Evolutionary conservation across 352 stramenopile species (phyloP).

Genomic region (Pythium monospermum): DNA sequence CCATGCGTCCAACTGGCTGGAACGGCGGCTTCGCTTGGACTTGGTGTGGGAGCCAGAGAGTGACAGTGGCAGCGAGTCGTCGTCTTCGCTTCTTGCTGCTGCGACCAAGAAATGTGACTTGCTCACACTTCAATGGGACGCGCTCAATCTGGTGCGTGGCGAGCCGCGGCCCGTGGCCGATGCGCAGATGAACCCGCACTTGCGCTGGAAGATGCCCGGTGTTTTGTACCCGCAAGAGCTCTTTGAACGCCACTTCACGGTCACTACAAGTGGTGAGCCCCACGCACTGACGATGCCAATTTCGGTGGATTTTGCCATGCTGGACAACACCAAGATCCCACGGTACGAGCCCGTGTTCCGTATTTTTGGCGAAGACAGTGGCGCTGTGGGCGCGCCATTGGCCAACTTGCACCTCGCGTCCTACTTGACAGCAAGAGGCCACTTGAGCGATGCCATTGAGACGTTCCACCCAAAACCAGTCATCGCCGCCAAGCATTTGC

Average conservation of each 20-base stretch:
- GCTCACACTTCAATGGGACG: conserved; percentile 54
- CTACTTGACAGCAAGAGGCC: conserved; percentile 54
- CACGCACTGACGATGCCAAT: conserved; percentile 37
- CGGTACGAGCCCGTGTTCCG: conserved; percentile 64
- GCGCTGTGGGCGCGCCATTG: conserved; percentile 53
- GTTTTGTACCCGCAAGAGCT: conserved; percentile 52
- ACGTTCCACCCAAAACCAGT: conserved; percentile 63
- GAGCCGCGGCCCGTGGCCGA: conserved; percentile 13
- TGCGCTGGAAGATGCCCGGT: conserved; percentile 45
- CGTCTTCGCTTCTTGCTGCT: conserved; percentile 39
- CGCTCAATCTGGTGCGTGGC: conserved; percentile 39
- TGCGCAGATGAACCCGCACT: conserved; percentile 26
- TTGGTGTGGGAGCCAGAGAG: conserved; percentile 61
- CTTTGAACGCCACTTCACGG: conserved; percentile 33
- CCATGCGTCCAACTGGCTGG: conserved; percentile 55
- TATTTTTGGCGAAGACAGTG: conserved; percentile 70
- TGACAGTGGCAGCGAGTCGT: no score
- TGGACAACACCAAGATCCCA: conserved; percentile 58
- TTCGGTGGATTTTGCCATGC: conserved; percentile 45
- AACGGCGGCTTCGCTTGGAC: conserved; percentile 59
- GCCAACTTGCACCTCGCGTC: conserved; percentile 61
- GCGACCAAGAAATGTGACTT: conserved; percentile 63
- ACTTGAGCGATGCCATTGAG: conserved; percentile 54
- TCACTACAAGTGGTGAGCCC: conserved; percentile 27
- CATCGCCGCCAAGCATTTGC: conserved; percentile 65